These are phyloP conservation scores for Lolium perenne DNA, from an alignment of 176 grass and related monocot species.

Conservation along the genomic window DNA sequence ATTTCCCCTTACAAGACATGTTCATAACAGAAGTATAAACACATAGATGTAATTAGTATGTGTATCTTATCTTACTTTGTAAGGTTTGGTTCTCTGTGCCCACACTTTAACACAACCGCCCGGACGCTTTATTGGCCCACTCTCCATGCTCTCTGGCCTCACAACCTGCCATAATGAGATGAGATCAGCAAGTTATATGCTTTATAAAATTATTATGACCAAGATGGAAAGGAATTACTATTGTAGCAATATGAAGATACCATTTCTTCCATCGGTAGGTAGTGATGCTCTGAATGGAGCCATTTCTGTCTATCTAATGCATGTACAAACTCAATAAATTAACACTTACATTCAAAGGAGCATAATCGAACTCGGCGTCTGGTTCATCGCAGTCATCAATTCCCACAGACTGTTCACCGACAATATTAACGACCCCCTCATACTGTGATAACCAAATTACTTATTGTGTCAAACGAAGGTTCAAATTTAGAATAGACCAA, in stretches of 20 bases:
- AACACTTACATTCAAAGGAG: constrained; percentile 17
- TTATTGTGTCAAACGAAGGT: background rate
- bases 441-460: background rate
- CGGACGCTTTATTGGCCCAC: background rate
- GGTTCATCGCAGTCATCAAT: constrained; percentile 3
- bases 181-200: background rate
- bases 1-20: background rate
- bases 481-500: background rate
- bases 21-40: background rate
- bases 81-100: background rate
- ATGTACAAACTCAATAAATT: background rate
- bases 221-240: background rate
- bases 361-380: background rate
- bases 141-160: background rate
- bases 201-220: background rate
- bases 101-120: background rate
- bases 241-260: background rate
- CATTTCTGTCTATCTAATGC: background rate
- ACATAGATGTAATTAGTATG: background rate
- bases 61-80: constrained; percentile 24
- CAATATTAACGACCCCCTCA: background rate
- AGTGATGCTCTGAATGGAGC: background rate
- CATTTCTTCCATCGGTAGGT: background rate
- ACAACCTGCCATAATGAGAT: background rate
- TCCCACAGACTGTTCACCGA: background rate